Conservation (phyloP, 2,329 filamentous ascomycete species). For the Reticulascus tulasneorum region DNA sequence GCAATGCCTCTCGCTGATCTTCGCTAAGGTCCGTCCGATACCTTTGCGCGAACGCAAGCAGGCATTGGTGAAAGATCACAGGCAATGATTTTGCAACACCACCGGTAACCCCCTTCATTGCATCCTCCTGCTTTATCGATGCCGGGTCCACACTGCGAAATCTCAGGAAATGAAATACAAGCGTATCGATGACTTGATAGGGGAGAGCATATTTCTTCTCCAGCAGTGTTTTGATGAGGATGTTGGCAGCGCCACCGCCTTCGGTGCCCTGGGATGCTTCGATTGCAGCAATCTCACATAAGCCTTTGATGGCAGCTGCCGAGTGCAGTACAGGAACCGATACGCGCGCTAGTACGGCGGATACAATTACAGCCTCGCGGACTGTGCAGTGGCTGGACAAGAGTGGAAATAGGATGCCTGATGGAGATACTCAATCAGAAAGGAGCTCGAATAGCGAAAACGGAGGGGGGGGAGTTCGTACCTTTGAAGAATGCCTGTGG, state of each 20-base stretch:
- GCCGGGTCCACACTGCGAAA: conserved; percentile 70
- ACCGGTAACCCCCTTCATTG: conserved; percentile 33
- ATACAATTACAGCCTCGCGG: conserved; percentile 87
- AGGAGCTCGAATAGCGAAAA: too few species aligned
- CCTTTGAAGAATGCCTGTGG: conserved; percentile 91
- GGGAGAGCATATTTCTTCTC: conserved; percentile 97
- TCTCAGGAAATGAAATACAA: conserved; percentile 95
- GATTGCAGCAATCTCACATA: conserved; percentile 92
- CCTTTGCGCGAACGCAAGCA: conserved; percentile 87
- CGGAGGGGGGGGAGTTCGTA: too few species aligned
- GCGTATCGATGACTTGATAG: conserved; percentile 87
- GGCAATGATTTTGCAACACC: conserved; percentile 65
- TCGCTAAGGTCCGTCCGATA: conserved; percentile 97
- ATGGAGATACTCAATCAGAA: too few species aligned
- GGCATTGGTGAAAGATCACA: conserved; percentile 93
- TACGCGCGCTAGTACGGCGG: conserved; percentile 77
- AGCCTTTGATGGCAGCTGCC: conserved; percentile 81
- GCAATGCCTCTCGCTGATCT: conserved; percentile 83
- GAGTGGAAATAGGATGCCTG: conserved; percentile 83
- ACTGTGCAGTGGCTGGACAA: conserved; percentile 83
- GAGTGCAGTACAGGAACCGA: conserved; percentile 90
- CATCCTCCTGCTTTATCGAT: conserved; percentile 45
- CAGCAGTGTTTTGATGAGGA: conserved; percentile 87
- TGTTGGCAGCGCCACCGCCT: conserved; percentile 86
- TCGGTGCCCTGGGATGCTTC: conserved; percentile 80